Conservation (phyloP, 2,329 filamentous ascomycete genomes). For the Amesomyces nigricolor region DNA sequence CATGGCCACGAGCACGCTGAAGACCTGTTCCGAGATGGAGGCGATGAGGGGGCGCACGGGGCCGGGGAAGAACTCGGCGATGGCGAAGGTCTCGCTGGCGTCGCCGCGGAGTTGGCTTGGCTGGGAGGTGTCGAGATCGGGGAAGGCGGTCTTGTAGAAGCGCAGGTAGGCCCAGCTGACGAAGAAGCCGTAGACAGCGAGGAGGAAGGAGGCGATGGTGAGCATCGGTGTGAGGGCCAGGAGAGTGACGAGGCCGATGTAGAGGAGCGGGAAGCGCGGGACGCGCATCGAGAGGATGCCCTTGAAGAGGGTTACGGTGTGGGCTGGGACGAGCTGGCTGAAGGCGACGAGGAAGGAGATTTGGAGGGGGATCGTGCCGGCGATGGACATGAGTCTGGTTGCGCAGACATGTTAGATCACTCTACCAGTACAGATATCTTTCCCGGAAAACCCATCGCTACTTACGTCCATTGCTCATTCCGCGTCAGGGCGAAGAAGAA, state of each 20-base stretch:
- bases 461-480: slow-evolving; percentile 62
- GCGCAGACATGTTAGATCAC: slow-evolving; percentile 3
- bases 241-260: slow-evolving; percentile 68
- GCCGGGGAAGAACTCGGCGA: slow-evolving; percentile 91
- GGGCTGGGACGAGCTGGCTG: slow-evolving; percentile 94
- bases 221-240: slow-evolving; percentile 53
- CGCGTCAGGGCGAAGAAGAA: slow-evolving; percentile 66
- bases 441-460: slow-evolving; percentile 1
- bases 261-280: slow-evolving; percentile 61
- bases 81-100: slow-evolving; percentile 92
- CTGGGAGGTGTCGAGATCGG: slow-evolving; percentile 60
- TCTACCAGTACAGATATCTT: not conserved
- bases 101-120: slow-evolving; percentile 69
- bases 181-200: slow-evolving; percentile 75
- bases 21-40: slow-evolving; percentile 67
- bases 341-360: slow-evolving; percentile 94
- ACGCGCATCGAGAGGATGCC: slow-evolving; percentile 86
- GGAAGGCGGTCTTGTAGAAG: slow-evolving; percentile 79
- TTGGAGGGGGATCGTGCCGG: slow-evolving; percentile 83
- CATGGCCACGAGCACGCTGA: slow-evolving; percentile 66
- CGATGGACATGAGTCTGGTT: slow-evolving; percentile 69
- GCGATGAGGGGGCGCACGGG: slow-evolving; percentile 72
- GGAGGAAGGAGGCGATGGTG: slow-evolving; percentile 68
- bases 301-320: slow-evolving; percentile 90
- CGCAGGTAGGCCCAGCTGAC: slow-evolving; percentile 93